Evolutionary conservation across 495 filamentous ascomycete species (phyloP), one percentile per base, ranked within the genome.

Genomic region (Filosporella fistucella): DNA sequence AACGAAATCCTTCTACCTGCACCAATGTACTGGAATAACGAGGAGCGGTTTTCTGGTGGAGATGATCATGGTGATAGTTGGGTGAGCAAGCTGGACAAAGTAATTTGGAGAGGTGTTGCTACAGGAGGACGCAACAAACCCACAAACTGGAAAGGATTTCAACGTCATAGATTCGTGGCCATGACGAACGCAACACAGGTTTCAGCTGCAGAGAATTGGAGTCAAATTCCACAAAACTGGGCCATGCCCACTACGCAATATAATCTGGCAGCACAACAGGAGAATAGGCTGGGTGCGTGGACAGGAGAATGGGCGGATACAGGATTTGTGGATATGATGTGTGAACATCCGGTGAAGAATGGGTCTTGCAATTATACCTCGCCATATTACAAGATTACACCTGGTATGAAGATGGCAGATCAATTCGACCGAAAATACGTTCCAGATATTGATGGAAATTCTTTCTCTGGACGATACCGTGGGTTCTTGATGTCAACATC

Each of bases 1-100:
- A 89, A 88, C 61, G 87, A 91, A 47, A 85, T 91, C 51, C 72
- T 91, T 18, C 78, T 93, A 45, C 87, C 87, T 1, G 78, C 82
- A 0, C 78, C 86, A 42, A 85, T 86, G 80, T 88, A 89, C 62
- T 84, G 81, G 68, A 75, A 76, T 41, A 69, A 86, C 13, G 82
- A 89, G 38, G 66, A 74, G 44, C 77, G 84, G n/a, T 91, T 88
- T 66, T 73, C 71, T 3, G 80, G 80, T 40, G 68, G 73, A 49
- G 67, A 66, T 24, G 59, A 68, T 13, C 66, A 71, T 18, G 75
- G 76, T 11, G 65, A 68, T 13, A 14, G 51, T 9, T 86, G 85
- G 86, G 55, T 58, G 0, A 35, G 71, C 14, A 89, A 87, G 60
- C 51, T 62, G 13, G 59, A 76, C 32, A 64, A 60, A 2, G 62